Evolutionary conservation across 1,284 basidiomycete genomes (phyloP).

Genomic region (Tilletia horrida): DNA sequence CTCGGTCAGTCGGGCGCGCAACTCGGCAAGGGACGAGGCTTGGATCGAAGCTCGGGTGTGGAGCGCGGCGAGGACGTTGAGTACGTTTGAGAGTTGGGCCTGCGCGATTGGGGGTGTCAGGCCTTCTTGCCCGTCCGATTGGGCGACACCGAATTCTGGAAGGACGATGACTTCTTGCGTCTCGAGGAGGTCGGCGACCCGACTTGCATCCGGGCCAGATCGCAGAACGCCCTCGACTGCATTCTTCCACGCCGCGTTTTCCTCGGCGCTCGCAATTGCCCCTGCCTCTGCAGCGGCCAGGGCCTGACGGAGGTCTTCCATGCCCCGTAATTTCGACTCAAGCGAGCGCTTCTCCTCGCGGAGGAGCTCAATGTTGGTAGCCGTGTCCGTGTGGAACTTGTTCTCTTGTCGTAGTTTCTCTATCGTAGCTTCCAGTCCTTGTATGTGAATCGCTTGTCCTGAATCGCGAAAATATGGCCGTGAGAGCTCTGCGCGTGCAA

Average conservation of each 20-base stretch:
- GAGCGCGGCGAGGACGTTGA: not conserved
- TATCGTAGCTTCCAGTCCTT: constrained; percentile 2
- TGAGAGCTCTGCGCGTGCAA: not conserved
- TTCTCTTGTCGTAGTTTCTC: not conserved
- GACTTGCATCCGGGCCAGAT: constrained; percentile 25
- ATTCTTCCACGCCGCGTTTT: constrained; percentile 29
- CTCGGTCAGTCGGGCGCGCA: constrained; percentile 29
- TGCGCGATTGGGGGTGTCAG: not conserved
- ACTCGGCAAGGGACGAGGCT: not conserved
- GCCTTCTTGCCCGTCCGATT: not conserved
- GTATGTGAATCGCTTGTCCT: constrained; percentile 10
- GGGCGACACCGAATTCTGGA: not conserved
- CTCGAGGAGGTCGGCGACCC: constrained; percentile 15
- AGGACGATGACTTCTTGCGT: not conserved
- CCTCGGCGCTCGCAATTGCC: constrained; percentile 34
- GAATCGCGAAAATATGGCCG: not conserved
- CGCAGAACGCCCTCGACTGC: constrained; percentile 21
- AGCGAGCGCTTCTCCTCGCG: constrained; percentile 47
- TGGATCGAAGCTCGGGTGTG: not conserved
- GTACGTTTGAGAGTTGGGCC: not conserved
- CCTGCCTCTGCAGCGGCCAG: constrained; percentile 31
- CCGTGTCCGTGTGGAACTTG: constrained; percentile 8
- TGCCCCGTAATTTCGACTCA: constrained; percentile 34
- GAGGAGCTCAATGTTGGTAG: constrained; percentile 34
- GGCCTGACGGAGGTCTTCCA: constrained; percentile 33